These are phyloP conservation scores for Rhynchosporium agropyri DNA, from an alignment of 2,329 filamentous ascomycete species.

Conservation along the genomic window DNA sequence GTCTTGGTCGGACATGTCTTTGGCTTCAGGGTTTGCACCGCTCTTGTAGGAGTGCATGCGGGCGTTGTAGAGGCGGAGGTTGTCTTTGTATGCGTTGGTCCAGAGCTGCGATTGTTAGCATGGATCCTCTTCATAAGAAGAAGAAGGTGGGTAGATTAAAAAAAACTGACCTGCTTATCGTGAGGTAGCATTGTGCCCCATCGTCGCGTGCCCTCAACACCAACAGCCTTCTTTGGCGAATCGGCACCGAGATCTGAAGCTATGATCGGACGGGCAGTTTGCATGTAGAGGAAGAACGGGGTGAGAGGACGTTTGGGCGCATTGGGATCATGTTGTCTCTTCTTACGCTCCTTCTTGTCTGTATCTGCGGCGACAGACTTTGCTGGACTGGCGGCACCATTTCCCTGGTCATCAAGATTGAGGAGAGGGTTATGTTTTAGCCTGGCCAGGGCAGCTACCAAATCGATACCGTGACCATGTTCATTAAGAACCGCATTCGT, in stretches of 20 bases:
- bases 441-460: constrained; percentile 52
- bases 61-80: constrained; percentile 66
- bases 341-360: constrained; percentile 87
- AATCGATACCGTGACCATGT: constrained; percentile 49
- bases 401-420: constrained; percentile 35
- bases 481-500: constrained; percentile 79
- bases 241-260: constrained; percentile 74
- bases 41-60: constrained; percentile 65
- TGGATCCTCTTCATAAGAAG: constrained; percentile 1
- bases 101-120: constrained; percentile 46
- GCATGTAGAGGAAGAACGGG: constrained; percentile 94
- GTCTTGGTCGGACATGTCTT: constrained; percentile 63
- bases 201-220: constrained; percentile 81
- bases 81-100: constrained; percentile 70
- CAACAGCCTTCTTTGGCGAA: constrained; percentile 82
- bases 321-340: constrained; percentile 84
- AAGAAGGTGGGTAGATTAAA: not conserved
- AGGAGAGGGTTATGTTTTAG: constrained; percentile 48
- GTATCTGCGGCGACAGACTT: constrained; percentile 47
- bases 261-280: constrained; percentile 82
- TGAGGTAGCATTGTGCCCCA: constrained; percentile 77
- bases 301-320: constrained; percentile 93
- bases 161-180: constrained; percentile 63
- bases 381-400: constrained; percentile 44
- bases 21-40: constrained; percentile 57